phyloP scores from a whole-genome alignment of 495 filamentous ascomycete genomes.

The Paragyromitra xinjiangensis region DNA sequence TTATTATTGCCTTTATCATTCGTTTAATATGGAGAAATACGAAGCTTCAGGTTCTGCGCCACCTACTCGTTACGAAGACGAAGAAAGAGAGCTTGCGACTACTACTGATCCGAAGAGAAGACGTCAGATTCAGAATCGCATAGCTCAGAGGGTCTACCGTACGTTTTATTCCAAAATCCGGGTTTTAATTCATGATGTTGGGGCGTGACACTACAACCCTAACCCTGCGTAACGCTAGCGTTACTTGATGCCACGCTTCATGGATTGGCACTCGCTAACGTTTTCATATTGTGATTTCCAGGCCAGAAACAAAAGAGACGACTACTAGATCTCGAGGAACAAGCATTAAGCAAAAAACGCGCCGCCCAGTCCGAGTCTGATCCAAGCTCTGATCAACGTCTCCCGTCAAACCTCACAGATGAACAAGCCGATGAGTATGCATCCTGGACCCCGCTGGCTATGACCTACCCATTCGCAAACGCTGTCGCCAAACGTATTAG shows the following conservation, averaged over 20 bases:
- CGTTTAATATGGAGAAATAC: constrained; percentile 4
- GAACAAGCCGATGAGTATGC: constrained; percentile 35
- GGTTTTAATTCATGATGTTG: background rate
- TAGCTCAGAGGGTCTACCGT: constrained; percentile 56
- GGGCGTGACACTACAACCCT: background rate
- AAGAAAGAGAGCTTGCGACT: constrained; percentile 36
- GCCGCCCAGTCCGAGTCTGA: background rate
- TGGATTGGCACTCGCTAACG: constrained; percentile 18
- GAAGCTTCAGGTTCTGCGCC: constrained; percentile 2
- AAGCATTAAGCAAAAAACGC: constrained; percentile 6
- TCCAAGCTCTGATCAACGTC: background rate
- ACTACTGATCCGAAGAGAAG: constrained; percentile 43
- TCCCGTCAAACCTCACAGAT: constrained; percentile 14
- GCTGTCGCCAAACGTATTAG: constrained; percentile 25
- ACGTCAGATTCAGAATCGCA: constrained; percentile 54
- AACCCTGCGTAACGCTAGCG: background rate
- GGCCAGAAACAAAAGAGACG: constrained; percentile 51
- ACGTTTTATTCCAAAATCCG: constrained; percentile 5
- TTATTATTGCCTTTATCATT: background rate
- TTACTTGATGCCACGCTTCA: background rate
- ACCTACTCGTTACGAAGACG: constrained; percentile 37
- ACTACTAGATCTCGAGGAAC: constrained; percentile 43
- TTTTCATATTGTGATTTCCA: background rate
- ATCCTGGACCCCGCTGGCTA: constrained; percentile 43
- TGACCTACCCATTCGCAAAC: constrained; percentile 49